Conservation (phyloP, 2,329 filamentous ascomycete species). For the Phoma sp. region DNA sequence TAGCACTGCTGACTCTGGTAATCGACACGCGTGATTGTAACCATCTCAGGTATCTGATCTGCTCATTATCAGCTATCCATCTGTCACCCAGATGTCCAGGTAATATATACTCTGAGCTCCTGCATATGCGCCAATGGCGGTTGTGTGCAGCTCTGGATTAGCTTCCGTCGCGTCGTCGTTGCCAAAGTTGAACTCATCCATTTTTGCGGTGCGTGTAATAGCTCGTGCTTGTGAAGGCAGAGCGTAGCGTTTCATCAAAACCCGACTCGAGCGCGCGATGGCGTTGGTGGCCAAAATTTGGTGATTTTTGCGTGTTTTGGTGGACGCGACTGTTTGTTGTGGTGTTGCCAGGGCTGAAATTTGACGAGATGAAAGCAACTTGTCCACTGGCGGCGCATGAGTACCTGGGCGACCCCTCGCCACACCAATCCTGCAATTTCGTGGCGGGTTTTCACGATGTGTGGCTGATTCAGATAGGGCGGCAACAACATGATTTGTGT, state of each 20-base stretch:
- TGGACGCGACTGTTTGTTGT: constrained; percentile 2
- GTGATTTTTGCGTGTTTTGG: background rate
- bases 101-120: background rate
- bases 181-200: background rate
- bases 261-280: background rate
- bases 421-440: constrained; percentile 4
- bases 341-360: constrained; percentile 19
- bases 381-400: background rate
- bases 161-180: background rate
- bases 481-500: background rate
- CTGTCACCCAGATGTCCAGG: background rate
- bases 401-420: background rate
- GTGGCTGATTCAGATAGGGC: background rate
- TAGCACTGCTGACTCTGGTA: background rate
- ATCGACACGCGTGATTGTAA: background rate
- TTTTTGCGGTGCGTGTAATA: background rate
- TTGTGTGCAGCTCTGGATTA: background rate
- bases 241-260: background rate
- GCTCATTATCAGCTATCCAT: background rate
- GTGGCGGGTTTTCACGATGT: constrained; percentile 11
- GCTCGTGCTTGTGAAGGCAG: background rate
- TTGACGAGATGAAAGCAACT: constrained; percentile 20
- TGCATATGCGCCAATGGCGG: background rate
- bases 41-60: background rate
- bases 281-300: background rate